Evolutionary conservation across 2,329 filamentous ascomycete genomes (phyloP), one percentile per base, ranked within the genome.

Genomic region (Diaporthe sp.): DNA sequence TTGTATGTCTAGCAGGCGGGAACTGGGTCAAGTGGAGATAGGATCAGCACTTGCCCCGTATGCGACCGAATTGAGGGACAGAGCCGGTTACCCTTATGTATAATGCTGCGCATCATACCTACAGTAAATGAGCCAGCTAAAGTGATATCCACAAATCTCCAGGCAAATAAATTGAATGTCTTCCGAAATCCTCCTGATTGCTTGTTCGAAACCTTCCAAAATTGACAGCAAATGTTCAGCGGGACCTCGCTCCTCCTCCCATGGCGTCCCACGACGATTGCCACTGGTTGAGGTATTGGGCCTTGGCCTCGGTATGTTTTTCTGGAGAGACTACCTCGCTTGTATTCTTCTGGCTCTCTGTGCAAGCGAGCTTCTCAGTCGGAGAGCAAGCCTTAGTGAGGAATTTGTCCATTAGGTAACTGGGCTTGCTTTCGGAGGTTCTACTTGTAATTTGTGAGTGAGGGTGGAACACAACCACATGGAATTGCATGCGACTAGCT

Each of bases 261-360:
- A 44, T 42, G 7, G 58, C n/a, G 12, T 61, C 37, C 58, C 58
- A 61, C 5, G 58, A 61, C 3, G 35, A 42, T 44, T 61, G 58
- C 58, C 58, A 61, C 13, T 61, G n/a, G 58, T 44, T 61, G 12
- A 61, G 58, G 17, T 61, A 61, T 7, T 61, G 22, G n/a, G 12
- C 15, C n/a, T 10, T 61, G n/a, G 13, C 1, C 9, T 61, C 3
- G n/a, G 56, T 7, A 2, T 13, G 10, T 19, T 7, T 7, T 1
- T 17, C 0, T 0, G n/a, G 2, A 10, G 56, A 19, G 5, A 3
- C n/a, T 19, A 27, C n/a, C 1, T 10, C 7, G n/a, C 35, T 25
- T 22, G 15, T 25, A 10, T 10, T 30, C 19, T 13, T 25, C 27
- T 42, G 37, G 15, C 1, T 7, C 6, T 61, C 5, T 42, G n/a